Evolutionary conservation across 306 rosid species (phyloP), one percentile per base, ranked within the genome.

Genomic region (Trifolium fragiferum): DNA sequence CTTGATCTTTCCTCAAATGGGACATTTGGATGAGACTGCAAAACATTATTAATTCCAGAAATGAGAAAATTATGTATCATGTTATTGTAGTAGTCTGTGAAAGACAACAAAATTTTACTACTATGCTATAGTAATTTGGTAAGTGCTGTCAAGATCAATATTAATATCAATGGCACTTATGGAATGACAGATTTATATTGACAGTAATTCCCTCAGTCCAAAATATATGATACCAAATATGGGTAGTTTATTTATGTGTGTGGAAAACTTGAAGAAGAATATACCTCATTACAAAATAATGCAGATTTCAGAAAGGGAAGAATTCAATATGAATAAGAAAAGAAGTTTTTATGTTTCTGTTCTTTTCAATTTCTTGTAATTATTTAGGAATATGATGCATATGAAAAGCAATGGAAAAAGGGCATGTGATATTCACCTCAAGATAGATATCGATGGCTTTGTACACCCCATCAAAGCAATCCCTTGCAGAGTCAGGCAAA

Each of bases 381-480:
- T 44, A 14, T 57, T 60, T 60, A 43, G 35, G 68, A 68, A 62
- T 63, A 73, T 41, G 73, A 60, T 73, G 82, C 73, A 68, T 55
- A 74, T 41, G 75, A 71, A 27, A 23, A 27, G 67, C 55, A 78
- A 75, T 47, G 43, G 21, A 54, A 72, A 47, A 74, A 78, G 47
- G 64, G 73, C 35, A 66, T 16, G 43, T 33, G 66, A 61, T 19
- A 64, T 23, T 70, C 81, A 91, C 98, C 96, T 89, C 81, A 70
- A 93, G 83, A 47, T 93, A 91, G 78, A 89, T 87, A 76, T 93
- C 92, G 79, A 91, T 83, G 83, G 97, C 96, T 80, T 84, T 89
- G 76, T 88, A 91, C 58, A 86, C 85, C 51, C 87, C 91, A 79
- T 93, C 97, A 75, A 79, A 89, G 74, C 83, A 76, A 50, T 82